These are phyloP conservation scores for Trypanosoma cruzi DNA, from an alignment of 208 protist species.

Conservation along the genomic window DNA sequence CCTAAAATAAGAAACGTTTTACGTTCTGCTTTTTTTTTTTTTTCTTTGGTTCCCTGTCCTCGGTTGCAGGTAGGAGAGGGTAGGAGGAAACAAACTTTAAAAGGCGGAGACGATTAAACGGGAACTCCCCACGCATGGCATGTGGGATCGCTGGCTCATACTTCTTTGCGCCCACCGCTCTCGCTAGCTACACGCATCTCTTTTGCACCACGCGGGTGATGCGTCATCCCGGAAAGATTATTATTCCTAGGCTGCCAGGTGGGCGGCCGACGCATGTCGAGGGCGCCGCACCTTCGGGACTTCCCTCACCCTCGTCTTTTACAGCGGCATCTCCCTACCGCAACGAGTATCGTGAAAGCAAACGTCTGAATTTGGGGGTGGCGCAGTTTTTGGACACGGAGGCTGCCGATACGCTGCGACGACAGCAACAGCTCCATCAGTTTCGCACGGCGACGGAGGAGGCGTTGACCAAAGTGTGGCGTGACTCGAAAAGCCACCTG, in stretches of 20 bases:
- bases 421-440: slow-evolving; percentile 53
- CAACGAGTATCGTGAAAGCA: slow-evolving; percentile 40
- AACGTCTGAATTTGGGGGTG: slow-evolving; percentile 29
- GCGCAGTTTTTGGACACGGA: slow-evolving; percentile 43
- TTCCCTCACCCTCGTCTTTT: not conserved
- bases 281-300: not conserved
- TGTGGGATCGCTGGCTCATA: not conserved
- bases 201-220: slow-evolving; percentile 20
- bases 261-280: not conserved
- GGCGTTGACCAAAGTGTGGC: slow-evolving; percentile 53
- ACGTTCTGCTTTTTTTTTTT: too few species aligned
- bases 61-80: too few species aligned
- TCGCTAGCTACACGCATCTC: not conserved
- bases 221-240: slow-evolving; percentile 37
- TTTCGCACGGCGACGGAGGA: slow-evolving; percentile 43
- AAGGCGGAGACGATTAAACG: too few species aligned
- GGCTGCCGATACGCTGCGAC: slow-evolving; percentile 46
- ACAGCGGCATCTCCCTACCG: not conserved
- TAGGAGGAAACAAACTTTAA: too few species aligned
- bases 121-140: slow-evolving; percentile 1
- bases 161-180: not conserved
- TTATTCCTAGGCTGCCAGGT: slow-evolving; percentile 48
- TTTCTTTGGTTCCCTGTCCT: too few species aligned
- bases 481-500: slow-evolving; percentile 73
- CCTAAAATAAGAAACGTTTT: too few species aligned